Conservation (phyloP, 192 early-diverging fungal species). For the Gigaspora rosea region DNA sequence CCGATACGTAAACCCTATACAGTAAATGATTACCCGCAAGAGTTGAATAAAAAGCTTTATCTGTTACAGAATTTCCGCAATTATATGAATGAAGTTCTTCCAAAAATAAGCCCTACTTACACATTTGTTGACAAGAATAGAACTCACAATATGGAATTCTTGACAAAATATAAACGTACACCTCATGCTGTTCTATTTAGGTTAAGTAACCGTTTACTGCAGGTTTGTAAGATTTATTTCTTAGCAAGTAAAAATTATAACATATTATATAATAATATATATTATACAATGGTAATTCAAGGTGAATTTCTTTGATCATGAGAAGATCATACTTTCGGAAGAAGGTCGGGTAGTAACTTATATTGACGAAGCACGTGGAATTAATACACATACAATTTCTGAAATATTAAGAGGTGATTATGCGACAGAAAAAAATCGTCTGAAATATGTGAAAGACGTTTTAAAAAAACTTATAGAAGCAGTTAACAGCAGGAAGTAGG, state of each 20-base stretch:
- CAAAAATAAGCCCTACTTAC: conserved; percentile 32
- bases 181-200: conserved; percentile 66
- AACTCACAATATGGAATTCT: conserved; percentile 45
- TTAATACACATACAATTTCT: background rate
- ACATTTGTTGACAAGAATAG: background rate
- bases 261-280: background rate
- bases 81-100: conserved; percentile 64
- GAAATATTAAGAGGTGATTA: background rate
- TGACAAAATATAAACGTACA: conserved; percentile 70
- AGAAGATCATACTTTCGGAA: conserved; percentile 64
- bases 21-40: conserved; percentile 46
- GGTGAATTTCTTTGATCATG: conserved; percentile 77
- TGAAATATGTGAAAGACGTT: conserved; percentile 10
- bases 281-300: conserved; percentile 24
- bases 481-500: background rate
- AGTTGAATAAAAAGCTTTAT: conserved; percentile 62
- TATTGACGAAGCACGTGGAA: conserved; percentile 45
- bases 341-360: conserved; percentile 60
- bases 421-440: background rate
- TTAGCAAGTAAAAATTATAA: background rate
- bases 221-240: conserved; percentile 46
- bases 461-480: conserved; percentile 17
- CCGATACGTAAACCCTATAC: conserved; percentile 34
- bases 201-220: conserved; percentile 66
- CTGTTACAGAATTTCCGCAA: conserved; percentile 59